These are phyloP conservation scores for Macrophomina tecta DNA, from an alignment of 2,329 filamentous ascomycete genomes.

Conservation along the genomic window DNA sequence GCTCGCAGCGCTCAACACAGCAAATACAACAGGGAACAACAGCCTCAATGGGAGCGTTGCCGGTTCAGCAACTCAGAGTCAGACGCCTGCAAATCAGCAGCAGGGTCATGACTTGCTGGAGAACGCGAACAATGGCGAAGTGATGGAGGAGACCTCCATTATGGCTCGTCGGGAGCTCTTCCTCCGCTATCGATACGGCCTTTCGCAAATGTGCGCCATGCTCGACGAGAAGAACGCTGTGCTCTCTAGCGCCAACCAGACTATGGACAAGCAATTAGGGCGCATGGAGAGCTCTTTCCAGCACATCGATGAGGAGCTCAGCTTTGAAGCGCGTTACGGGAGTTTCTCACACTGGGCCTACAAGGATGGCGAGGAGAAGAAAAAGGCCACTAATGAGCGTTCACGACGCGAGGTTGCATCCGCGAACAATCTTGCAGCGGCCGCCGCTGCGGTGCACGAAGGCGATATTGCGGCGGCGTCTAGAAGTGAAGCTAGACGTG, in stretches of 20 bases:
- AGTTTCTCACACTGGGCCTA: slow-evolving; percentile 96
- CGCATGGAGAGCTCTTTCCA: slow-evolving; percentile 89
- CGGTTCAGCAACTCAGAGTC: slow-evolving; percentile 35
- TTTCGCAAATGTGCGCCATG: slow-evolving; percentile 84
- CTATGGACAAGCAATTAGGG: slow-evolving; percentile 80
- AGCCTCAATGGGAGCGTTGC: slow-evolving; percentile 49
- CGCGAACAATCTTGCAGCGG: slow-evolving; percentile 70
- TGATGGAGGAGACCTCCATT: slow-evolving; percentile 54
- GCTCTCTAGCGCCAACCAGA: slow-evolving; percentile 88
- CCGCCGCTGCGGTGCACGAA: slow-evolving; percentile 76
- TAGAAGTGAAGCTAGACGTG: slow-evolving; percentile 84
- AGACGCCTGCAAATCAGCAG: slow-evolving; percentile 36
- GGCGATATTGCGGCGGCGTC: slow-evolving; percentile 79
- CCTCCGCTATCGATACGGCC: slow-evolving; percentile 75
- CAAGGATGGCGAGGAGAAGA: slow-evolving; percentile 70
- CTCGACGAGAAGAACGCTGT: slow-evolving; percentile 98
- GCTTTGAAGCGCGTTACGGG: slow-evolving; percentile 91
- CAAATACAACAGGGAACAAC: slow-evolving; percentile 46
- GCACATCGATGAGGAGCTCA: slow-evolving; percentile 86
- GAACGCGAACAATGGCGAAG: slow-evolving; percentile 25
- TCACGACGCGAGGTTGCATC: slow-evolving; percentile 79
- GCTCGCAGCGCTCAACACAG: slow-evolving; percentile 40
- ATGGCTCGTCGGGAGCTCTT: slow-evolving; percentile 75
- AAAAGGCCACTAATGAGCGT: slow-evolving; percentile 70
- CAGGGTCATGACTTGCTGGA: slow-evolving; percentile 36